These are phyloP conservation scores for Magnusiomyces tetraspermus DNA, from an alignment of 1,139 yeast species.

Conservation along the genomic window DNA sequence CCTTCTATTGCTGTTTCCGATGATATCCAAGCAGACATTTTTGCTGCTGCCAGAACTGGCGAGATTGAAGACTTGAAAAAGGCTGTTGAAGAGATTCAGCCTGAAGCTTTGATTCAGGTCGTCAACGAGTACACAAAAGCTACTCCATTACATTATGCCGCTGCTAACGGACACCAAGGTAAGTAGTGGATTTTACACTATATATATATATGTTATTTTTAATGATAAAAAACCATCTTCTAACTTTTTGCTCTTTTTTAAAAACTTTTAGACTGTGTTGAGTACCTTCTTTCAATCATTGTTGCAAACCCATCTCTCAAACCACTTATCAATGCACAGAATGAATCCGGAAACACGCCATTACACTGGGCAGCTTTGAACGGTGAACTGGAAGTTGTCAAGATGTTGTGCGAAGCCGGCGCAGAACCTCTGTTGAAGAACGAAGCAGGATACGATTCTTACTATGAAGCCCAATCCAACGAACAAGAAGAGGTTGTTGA, in stretches of 20 bases:
- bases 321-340: conserved; percentile 45
- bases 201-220: too few species aligned
- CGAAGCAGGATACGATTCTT: conserved; percentile 66
- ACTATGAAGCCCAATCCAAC: conserved; percentile 79
- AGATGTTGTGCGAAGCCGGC: conserved; percentile 60
- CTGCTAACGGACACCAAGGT: conserved; percentile 76
- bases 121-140: conserved; percentile 56
- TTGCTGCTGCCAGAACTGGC: conserved; percentile 79
- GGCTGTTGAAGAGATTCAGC: conserved; percentile 40
- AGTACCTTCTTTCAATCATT: conserved; percentile 48
- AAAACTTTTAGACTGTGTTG: conserved; percentile 47
- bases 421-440: conserved; percentile 80
- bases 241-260: background rate
- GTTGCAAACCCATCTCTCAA: conserved; percentile 21
- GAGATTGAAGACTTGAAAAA: conserved; percentile 66
- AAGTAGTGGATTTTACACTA: too few species aligned
- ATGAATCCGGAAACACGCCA: conserved; percentile 84
- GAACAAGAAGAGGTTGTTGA: conserved; percentile 37
- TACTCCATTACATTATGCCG: conserved; percentile 88
- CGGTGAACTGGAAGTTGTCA: conserved; percentile 68
- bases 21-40: conserved; percentile 74
- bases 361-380: conserved; percentile 92
- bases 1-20: conserved; percentile 24
- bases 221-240: background rate
- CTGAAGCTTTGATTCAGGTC: conserved; percentile 30